Evolutionary conservation across 2,329 filamentous ascomycete species (phyloP), one percentile per base, ranked within the genome.

Genomic region (Corynespora cassiicola): DNA sequence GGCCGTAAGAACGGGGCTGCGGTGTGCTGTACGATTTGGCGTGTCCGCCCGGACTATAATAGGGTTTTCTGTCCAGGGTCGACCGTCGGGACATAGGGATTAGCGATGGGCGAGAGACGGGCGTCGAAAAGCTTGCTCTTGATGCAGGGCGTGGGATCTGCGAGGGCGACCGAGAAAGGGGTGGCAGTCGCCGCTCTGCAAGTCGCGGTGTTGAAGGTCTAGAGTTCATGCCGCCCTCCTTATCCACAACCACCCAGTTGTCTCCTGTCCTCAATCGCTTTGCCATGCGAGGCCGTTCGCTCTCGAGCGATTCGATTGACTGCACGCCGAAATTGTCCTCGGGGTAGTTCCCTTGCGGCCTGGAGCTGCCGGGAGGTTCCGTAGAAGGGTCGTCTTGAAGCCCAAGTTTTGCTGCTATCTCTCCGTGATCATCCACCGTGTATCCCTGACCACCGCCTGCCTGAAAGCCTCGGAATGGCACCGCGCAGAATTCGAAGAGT

Each of bases 381-480:
- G 52, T 32, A 14, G 41, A 31, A 4, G 48, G 42, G 20, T 57
- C 50, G 27, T 65, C 54, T 8, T 58, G 52, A 5, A 56, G 39
- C 1, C 52, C 53, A 2, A 61, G 41, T 26, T 56, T 56, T 5
- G 50, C 47, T 6, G 51, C 55, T n/a, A 61, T 46, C 43, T 57
- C 50, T 43, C 44, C 42, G 20, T 66, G 54, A 6, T 50, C 39
- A n/a, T 74, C 63, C 52, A 88, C 71, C 6, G 79, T 73, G 58
- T 91, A 95, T 17, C 82, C 84, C 43, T 75, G 76, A 7, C 91
- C 92, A 3, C 87, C 89, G 6, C 91, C 92, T 9, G 91, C 90
- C 46, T 91, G 85, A 65, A 96, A 96, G 0, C 91, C 91, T 37
- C 80, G 79, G 59, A 96, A 95, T 0, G 87, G 81, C 16, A 74